Conservation (phyloP, 2,329 filamentous ascomycete genomes). For the Pseudogymnoascus sp. region DNA sequence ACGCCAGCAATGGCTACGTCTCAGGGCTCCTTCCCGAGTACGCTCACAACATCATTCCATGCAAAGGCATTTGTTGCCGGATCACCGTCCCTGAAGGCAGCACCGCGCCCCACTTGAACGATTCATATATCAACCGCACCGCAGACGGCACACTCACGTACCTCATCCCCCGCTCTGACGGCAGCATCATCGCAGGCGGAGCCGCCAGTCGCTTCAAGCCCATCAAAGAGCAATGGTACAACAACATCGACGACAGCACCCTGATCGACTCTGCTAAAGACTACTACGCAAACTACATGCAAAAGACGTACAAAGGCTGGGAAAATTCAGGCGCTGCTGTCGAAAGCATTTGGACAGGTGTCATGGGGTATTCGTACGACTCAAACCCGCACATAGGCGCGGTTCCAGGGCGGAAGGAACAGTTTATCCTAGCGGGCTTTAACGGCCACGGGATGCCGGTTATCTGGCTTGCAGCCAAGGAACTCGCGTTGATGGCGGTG, state of each 20-base stretch:
- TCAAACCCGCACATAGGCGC: conserved; percentile 36
- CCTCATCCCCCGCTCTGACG: conserved; percentile 25
- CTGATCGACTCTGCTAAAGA: conserved; percentile 35
- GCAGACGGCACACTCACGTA: conserved; percentile 19
- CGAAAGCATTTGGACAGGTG: conserved; percentile 27
- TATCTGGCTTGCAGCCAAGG: conserved; percentile 35
- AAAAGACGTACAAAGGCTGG: conserved; percentile 41
- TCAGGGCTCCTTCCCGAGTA: conserved; percentile 51
- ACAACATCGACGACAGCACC: conserved; percentile 37
- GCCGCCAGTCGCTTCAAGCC: conserved; percentile 30
- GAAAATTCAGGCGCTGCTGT: conserved; percentile 33
- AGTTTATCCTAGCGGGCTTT: conserved; percentile 41
- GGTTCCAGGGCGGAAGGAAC: conserved; percentile 33
- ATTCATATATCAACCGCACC: conserved; percentile 18
- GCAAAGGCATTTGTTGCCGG: conserved; percentile 39
- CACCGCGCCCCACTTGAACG: conserved; percentile 17
- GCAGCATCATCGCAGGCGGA: conserved; percentile 34
- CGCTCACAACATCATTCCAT: conserved; percentile 51
- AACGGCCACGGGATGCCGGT: conserved; percentile 44
- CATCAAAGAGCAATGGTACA: conserved; percentile 34
- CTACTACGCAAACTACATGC: conserved; percentile 43
- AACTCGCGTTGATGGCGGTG: conserved; percentile 34
- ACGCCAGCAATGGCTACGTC: conserved; percentile 62
- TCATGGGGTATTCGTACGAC: conserved; percentile 38
- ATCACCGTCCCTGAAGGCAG: conserved; percentile 22